Evolutionary conservation across 176 grass and related monocot species (phyloP), one percentile per base, ranked within the genome.

Genomic region (Puya raimondii): DNA sequence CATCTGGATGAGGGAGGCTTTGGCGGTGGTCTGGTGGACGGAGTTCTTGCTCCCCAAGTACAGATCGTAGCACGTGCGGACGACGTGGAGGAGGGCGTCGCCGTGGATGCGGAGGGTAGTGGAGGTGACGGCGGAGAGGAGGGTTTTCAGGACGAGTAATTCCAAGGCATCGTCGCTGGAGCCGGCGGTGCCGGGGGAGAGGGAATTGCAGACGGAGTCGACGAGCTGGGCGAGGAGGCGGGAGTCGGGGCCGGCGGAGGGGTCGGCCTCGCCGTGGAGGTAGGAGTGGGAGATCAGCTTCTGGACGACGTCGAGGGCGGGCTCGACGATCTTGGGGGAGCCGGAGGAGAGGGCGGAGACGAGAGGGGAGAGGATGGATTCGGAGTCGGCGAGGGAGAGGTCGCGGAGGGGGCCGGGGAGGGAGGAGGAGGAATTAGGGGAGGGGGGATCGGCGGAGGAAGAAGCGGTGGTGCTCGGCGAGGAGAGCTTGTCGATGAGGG

Each of bases 1-100:
- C 94, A 99, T 99, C 85, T 99, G 94, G 72, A 93, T 88, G 23
- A 99, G 90, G 16, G 94, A 99, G 6, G 94, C 94, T 84, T 99
- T 99, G 53, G 94, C 94, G 27, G 94, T 99, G 72, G 87, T 86
- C 85, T 99, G 94, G 53, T 99, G 92, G 42, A 99, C 89, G 14
- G 72, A 25, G 18, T 86, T 99, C 48, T 86, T 91, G 70, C 86
- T 91, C 10, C 85, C 87, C 7, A 99, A 73, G 79, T 99, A 99
- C 74, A 99, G 84, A 56, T 99, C 94, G 7, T 99, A 99, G 85
- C 94, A 93, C 0, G 94, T 91, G 2, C 94, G 89, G 51, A 99
- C 90, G 0, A 84, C 83, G 0, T 86, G 94, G 9, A 99, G 94
- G 66, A 99, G 76, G 65, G 89, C 89, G 53, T 93, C 94, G 11